Base-by-base conservation (phyloP, 176 grass and related monocot genomes). In the Juncus inflexus region DNA sequence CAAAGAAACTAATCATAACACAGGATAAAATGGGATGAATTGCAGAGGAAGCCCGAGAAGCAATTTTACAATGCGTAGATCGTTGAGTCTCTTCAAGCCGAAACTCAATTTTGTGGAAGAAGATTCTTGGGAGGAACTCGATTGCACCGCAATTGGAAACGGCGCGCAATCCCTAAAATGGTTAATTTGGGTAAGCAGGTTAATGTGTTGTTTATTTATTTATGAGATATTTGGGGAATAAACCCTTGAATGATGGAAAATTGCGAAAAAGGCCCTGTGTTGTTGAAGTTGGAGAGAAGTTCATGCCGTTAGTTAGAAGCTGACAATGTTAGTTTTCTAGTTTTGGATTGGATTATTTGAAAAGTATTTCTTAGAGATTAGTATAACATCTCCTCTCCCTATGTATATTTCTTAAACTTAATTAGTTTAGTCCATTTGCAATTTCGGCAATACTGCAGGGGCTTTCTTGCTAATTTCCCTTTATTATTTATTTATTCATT, bases 101-200 rank as follows among this genome's bases (percentile, higher is more conserved):
- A 89, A 82, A 84, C 67, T 97, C 57, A 89, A 91, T 61, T 47
- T 71, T 37, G 77, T 89, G 60, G 88, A 97, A 83, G 88, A 78
- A 76, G 88, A 97, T 19, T 97, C 94, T 2, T 97, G 94, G 94
- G 94, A 97, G 71, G 94, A 97, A 52, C 83, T 97, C 45, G 83
- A 97, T 75, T 77, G 73, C 7, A 64, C 73, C 16, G 80, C 85
- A 60, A 86, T 97, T 50, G 84, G 81, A 47, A 78, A 76, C 11
- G 94, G 94, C 11, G 77, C 88, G 1, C 76, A 75, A 11, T 97
- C 88, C 42, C 77, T 97, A 54, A 77, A 77, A 65, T 92, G 88
- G 94, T 78, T 92, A 36, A 80, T 91, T 64, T 97, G 94, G 88
- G 94, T 97, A 90, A 66, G 78, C 50, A 54, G 52, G 1, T 12